Evolutionary conservation across 2,329 filamentous ascomycete genomes (phyloP).

Genomic region (Colletotrichum theobromicola): DNA sequence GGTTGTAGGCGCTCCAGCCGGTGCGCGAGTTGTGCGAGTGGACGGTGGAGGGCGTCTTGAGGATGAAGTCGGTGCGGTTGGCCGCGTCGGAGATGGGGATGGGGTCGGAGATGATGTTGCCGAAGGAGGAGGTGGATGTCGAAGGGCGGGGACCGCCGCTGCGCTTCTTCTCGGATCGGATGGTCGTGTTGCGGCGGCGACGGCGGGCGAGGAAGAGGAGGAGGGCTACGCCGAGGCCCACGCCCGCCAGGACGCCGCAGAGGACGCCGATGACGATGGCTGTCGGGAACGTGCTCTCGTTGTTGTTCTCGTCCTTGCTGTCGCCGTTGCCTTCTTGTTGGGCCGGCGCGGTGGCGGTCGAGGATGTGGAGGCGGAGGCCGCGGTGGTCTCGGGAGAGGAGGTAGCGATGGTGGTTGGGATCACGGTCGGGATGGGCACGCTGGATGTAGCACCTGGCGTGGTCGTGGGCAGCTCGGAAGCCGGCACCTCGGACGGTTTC

Average conservation of each 20-base stretch:
- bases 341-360: slow-evolving; percentile 24
- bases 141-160: slow-evolving; percentile 23
- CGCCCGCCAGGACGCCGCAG: slow-evolving; percentile 47
- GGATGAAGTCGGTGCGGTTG: slow-evolving; percentile 60
- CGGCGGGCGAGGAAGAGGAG: slow-evolving; percentile 43
- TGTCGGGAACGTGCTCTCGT: slow-evolving; percentile 30
- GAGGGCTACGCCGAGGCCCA: slow-evolving; percentile 43
- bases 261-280: slow-evolving; percentile 53
- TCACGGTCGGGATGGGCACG: slow-evolving; percentile 25
- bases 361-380: neutral
- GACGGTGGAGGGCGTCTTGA: slow-evolving; percentile 39
- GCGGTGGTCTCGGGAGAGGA: slow-evolving; percentile 22
- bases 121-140: slow-evolving; percentile 43
- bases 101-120: slow-evolving; percentile 63
- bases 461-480: slow-evolving; percentile 24
- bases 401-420: slow-evolving; percentile 26
- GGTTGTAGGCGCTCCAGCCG: neutral
- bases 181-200: slow-evolving; percentile 29
- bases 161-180: slow-evolving; percentile 24
- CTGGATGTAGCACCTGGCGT: slow-evolving; percentile 22
- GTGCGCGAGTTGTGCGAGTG: slow-evolving; percentile 27
- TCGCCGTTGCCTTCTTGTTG: slow-evolving; percentile 9
- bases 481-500: slow-evolving; percentile 27
- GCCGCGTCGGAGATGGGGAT: slow-evolving; percentile 48
- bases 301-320: slow-evolving; percentile 3